These are phyloP conservation scores for Vanderwaltozyma tropicalis DNA, from an alignment of 805 yeast species.

Conservation along the genomic window DNA sequence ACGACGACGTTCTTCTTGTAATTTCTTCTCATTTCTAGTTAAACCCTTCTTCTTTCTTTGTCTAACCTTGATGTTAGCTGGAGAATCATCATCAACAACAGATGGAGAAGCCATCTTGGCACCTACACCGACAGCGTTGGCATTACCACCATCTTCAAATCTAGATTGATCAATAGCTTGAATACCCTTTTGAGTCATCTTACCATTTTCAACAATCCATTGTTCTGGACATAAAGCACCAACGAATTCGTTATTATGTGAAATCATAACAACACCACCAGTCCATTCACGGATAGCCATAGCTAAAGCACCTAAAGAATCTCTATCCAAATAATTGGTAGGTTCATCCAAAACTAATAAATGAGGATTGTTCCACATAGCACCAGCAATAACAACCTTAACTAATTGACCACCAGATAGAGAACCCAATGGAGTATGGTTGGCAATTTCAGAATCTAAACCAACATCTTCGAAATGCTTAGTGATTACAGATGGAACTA, in stretches of 20 bases:
- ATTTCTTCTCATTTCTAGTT: slow-evolving; percentile 92
- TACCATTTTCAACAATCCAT: slow-evolving; percentile 93
- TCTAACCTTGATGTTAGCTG: slow-evolving; percentile 90
- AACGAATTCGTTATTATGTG: slow-evolving; percentile 93
- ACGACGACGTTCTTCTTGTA: slow-evolving; percentile 87
- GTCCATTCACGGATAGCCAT: slow-evolving; percentile 96
- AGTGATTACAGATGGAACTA: slow-evolving; percentile 83
- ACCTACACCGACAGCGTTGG: slow-evolving; percentile 38
- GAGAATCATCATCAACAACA: slow-evolving; percentile 70
- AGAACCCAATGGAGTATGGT: slow-evolving; percentile 94
- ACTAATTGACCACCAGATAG: slow-evolving; percentile 97
- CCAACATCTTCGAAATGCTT: slow-evolving; percentile 97
- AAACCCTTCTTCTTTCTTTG: slow-evolving; percentile 84
- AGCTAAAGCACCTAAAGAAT: slow-evolving; percentile 93
- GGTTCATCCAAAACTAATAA: slow-evolving; percentile 95
- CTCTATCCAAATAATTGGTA: slow-evolving; percentile 95
- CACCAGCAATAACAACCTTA: slow-evolving; percentile 97
- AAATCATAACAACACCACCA: slow-evolving; percentile 97
- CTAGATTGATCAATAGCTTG: slow-evolving; percentile 64
- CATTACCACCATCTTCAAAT: slow-evolving; percentile 69
- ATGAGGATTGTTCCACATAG: slow-evolving; percentile 99
- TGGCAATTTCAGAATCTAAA: slow-evolving; percentile 94
- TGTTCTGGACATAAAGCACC: slow-evolving; percentile 98
- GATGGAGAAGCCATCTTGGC: slow-evolving; percentile 39
- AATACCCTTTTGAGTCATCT: slow-evolving; percentile 73